Evolutionary conservation across 2,329 filamentous ascomycete genomes (phyloP), one percentile per base, ranked within the genome.

Genomic region (Penicillium sp.): DNA sequence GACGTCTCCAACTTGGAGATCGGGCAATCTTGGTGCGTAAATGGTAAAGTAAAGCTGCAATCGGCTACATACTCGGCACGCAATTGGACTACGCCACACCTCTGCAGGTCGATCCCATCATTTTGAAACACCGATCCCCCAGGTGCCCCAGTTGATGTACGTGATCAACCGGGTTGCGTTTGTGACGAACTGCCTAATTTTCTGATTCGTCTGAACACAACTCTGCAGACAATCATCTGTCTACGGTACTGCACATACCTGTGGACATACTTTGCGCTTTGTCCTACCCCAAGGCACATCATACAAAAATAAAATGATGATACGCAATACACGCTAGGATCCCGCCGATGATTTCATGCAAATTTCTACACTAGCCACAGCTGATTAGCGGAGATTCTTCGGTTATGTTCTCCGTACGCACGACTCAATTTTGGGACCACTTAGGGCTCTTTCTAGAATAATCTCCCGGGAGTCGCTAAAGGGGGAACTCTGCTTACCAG

Each of bases 131-230:
- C 48, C 48, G 55, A 47, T 42, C 19, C 10, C 39, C 39, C 35
- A n/a, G 16, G 16, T 39, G 7, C 39, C 29, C 53, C 53, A 62
- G 54, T 33, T 66, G 60, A 67, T 67, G 55, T 63, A 50, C 59
- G 44, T 49, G 53, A 59, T 60, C 58, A 56, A 55, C 57, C 54
- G 61, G 46, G 50, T 58, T 54, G 26, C 19, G 21, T 44, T 9
- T 46, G 33, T 49, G 33, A 54, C 16, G 51, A 52, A 59, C 50
- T 31, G n/a, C 26, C 26, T 27, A 19, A 45, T 23, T 35, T 33
- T n/a, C 1, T 33, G 39, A 45, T 45, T 43, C 19, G 50, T 19
- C 13, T 27, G 9, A 21, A 31, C 45, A 42, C 19, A 21, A 39
- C 8, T 10, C 35, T 42, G 19, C 39, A 23, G 19, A 13, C 37